phyloP scores from a whole-genome alignment of 1,139 yeast species.

The Hemisphaericaspora lyxosophila region DNA sequence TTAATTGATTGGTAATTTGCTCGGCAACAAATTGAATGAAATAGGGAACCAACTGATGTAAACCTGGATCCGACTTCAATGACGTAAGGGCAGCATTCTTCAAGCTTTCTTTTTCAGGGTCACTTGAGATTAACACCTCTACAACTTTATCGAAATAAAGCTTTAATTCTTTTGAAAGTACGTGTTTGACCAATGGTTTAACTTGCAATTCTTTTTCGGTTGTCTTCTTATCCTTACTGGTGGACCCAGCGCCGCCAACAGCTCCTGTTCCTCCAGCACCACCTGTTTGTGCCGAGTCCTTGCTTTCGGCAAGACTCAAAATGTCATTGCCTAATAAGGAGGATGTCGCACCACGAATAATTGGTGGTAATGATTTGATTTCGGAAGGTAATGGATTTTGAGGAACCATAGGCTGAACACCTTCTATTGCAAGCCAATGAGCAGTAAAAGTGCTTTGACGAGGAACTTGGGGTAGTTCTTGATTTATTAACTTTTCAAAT shows the following conservation, averaged over 20 bases:
- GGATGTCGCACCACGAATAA: constrained; percentile 68
- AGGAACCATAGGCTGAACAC: constrained; percentile 96
- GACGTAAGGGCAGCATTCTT: constrained; percentile 81
- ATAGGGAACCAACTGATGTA: constrained; percentile 95
- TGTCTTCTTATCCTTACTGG: constrained; percentile 27
- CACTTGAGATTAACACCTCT: constrained; percentile 67
- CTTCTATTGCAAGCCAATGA: constrained; percentile 98
- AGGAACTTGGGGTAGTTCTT: constrained; percentile 94
- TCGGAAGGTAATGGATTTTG: constrained; percentile 90
- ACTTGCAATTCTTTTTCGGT: constrained; percentile 68
- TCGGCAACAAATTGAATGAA: constrained; percentile 96
- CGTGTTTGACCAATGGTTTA: constrained; percentile 95
- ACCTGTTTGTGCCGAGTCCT: constrained; percentile 11
- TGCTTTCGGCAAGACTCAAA: constrained; percentile 27
- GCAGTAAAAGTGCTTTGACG: constrained; percentile 90
- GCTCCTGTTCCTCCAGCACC: constrained; percentile 4
- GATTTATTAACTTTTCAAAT: constrained; percentile 89
- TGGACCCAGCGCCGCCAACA: constrained; percentile 2
- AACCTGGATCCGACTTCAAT: constrained; percentile 87
- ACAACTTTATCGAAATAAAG: constrained; percentile 90
- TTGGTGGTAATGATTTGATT: constrained; percentile 63
- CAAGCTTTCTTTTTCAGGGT: constrained; percentile 57
- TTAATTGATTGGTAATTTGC: constrained; percentile 85
- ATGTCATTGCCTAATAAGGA: constrained; percentile 46
- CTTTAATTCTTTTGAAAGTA: constrained; percentile 89